Evolutionary conservation across 495 filamentous ascomycete species (phyloP).

Genomic region (Podospora appendiculata): DNA sequence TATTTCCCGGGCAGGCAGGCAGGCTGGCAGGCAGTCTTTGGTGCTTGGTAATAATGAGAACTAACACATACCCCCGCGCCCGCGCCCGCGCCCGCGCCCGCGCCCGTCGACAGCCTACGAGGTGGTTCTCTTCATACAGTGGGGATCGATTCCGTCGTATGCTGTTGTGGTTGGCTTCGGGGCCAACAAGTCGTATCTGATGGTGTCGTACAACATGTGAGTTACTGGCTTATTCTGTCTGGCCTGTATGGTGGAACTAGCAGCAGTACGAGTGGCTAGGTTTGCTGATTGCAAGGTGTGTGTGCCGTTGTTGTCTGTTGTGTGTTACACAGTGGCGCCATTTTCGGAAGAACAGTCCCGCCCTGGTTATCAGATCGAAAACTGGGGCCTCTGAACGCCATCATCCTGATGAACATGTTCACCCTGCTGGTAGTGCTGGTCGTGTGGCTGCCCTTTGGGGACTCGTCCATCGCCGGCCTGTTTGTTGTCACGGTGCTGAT

Average conservation of each 20-base stretch:
- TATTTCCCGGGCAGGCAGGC: no score
- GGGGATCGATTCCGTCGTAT: slow-evolving; percentile 23
- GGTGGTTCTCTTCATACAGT: slow-evolving; percentile 23
- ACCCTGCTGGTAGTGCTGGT: slow-evolving; percentile 13
- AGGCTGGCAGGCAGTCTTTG: no score
- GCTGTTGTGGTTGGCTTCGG: slow-evolving; percentile 15
- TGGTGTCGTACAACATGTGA: slow-evolving; percentile 27
- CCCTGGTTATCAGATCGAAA: slow-evolving; percentile 16
- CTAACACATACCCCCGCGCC: background rate
- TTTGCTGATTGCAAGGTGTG: no score
- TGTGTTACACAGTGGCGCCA: slow-evolving; percentile 14
- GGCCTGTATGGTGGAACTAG: background rate
- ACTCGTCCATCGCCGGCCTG: slow-evolving; percentile 6
- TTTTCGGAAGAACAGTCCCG: slow-evolving; percentile 18
- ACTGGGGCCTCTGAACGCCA: slow-evolving; percentile 20
- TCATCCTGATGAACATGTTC: slow-evolving; percentile 18
- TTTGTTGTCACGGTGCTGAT: slow-evolving; percentile 16
- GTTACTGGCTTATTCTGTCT: background rate
- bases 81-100: background rate
- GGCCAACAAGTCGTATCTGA: slow-evolving; percentile 19
- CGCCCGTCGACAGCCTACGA: slow-evolving; percentile 8
- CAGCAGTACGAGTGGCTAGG: no score
- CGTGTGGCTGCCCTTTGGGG: slow-evolving; percentile 20
- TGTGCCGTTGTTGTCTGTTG: no score
- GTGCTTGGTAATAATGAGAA: no score